Conservation (phyloP, 2,329 filamentous ascomycete species). For the Aphanocladium album region DNA sequence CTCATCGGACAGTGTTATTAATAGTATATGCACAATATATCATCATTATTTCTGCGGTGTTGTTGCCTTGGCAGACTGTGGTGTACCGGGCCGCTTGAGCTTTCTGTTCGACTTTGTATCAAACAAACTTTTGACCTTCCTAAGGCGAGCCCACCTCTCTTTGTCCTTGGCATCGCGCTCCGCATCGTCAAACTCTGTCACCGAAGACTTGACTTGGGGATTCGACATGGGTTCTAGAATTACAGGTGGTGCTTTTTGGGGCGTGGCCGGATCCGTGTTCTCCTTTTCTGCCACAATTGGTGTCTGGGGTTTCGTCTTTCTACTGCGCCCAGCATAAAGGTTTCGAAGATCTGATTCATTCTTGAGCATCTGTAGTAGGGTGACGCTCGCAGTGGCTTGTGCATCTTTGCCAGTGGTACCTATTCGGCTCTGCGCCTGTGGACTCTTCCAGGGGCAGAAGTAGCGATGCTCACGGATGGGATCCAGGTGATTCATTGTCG, state of each 20-base stretch:
- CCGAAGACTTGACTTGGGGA: not conserved
- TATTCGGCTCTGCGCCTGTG: constrained; percentile 50
- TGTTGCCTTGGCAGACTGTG: constrained; percentile 5
- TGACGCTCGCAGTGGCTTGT: constrained; percentile 49
- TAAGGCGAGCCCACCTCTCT: constrained; percentile 66
- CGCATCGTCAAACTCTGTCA: constrained; percentile 36
- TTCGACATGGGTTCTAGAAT: not conserved
- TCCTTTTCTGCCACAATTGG: constrained; percentile 14
- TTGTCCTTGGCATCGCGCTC: constrained; percentile 57
- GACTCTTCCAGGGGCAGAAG: constrained; percentile 77
- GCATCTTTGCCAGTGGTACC: constrained; percentile 29
- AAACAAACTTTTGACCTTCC: constrained; percentile 66
- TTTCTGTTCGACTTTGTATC: constrained; percentile 59
- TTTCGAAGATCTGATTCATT: constrained; percentile 53
- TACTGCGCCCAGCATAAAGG: constrained; percentile 28
- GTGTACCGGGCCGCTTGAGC: constrained; percentile 37
- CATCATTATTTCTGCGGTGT: constrained; percentile 1
- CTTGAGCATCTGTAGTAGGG: constrained; percentile 48
- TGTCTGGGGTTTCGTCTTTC: constrained; percentile 17
- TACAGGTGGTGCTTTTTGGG: constrained; percentile 5
- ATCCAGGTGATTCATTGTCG: constrained; percentile 63
- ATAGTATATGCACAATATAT: constrained; percentile 14
- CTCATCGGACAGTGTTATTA: not conserved
- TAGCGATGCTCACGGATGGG: constrained; percentile 69
- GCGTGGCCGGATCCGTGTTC: constrained; percentile 19